Evolutionary conservation across 1,284 basidiomycete species (phyloP).

Genomic region (Ceratobasidium sp.): DNA sequence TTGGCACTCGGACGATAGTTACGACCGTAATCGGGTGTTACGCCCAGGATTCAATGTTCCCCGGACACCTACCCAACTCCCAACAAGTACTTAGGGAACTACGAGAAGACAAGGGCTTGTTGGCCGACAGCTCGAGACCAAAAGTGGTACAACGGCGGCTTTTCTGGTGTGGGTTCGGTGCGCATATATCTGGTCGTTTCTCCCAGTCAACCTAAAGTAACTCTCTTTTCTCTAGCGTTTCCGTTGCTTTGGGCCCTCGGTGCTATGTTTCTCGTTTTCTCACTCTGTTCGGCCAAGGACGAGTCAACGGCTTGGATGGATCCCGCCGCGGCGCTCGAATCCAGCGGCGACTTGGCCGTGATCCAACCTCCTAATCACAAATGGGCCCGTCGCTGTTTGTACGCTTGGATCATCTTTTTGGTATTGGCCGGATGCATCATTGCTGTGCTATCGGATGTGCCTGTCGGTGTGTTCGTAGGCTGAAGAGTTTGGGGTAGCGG

Average conservation of each 20-base stretch:
- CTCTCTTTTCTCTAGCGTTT: constrained; percentile 38
- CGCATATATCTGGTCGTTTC: constrained; percentile 13
- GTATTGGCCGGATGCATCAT: neutral
- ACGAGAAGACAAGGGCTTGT: neutral
- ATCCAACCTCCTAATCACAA: neutral
- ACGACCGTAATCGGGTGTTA: neutral
- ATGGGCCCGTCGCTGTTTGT: constrained; percentile 12
- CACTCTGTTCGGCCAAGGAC: neutral
- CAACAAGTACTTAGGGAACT: neutral
- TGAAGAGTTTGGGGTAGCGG: neutral
- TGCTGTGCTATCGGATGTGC: neutral
- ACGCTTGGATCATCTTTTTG: constrained; percentile 1
- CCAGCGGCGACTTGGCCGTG: neutral
- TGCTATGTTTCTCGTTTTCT: constrained; percentile 13
- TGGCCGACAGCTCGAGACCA: constrained; percentile 1
- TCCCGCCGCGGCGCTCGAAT: neutral
- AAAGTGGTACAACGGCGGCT: constrained; percentile 26
- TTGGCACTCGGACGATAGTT: neutral
- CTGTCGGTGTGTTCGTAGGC: neutral
- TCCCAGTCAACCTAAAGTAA: neutral
- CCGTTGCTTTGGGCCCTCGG: constrained; percentile 42
- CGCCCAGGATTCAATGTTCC: neutral
- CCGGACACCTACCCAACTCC: neutral
- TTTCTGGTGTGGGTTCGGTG: constrained; percentile 42
- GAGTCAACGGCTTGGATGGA: neutral